These are phyloP conservation scores for Iris macrosiphon DNA, from an alignment of 106 monocot genomes.

Conservation along the genomic window DNA sequence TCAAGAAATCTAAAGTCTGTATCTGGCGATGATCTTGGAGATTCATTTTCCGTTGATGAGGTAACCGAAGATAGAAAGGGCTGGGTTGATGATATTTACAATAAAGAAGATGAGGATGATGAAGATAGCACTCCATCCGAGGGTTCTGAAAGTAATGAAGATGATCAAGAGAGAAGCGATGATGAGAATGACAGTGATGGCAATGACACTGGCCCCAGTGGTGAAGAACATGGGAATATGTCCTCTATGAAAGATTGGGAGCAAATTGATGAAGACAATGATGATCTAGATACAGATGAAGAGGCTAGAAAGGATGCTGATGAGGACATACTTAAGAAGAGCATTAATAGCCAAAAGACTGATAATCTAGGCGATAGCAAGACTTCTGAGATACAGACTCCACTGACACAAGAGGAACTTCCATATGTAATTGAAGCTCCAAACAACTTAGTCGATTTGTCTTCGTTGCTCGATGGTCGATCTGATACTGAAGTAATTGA, in stretches of 20 bases:
- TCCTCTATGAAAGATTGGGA: slow-evolving; percentile 63
- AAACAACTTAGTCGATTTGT: slow-evolving; percentile 47
- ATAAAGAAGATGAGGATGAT: slow-evolving; percentile 23
- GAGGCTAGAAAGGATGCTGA: slow-evolving; percentile 12
- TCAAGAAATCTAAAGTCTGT: slow-evolving; percentile 36
- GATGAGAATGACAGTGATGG: slow-evolving; percentile 11
- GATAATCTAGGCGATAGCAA: slow-evolving; percentile 10
- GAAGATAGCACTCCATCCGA: slow-evolving; percentile 20
- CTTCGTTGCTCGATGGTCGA: slow-evolving; percentile 59
- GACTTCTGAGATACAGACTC: slow-evolving; percentile 10
- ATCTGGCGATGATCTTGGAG: slow-evolving; percentile 96
- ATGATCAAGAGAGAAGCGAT: slow-evolving; percentile 24
- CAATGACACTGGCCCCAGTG: slow-evolving; percentile 5
- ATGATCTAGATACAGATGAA: slow-evolving; percentile 32
- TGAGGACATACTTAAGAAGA: slow-evolving; percentile 21
- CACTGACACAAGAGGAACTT: slow-evolving; percentile 31
- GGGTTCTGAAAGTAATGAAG: slow-evolving; percentile 34
- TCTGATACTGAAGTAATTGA: slow-evolving; percentile 65
- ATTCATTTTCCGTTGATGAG: slow-evolving; percentile 51
- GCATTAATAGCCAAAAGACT: not conserved
- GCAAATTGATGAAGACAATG: slow-evolving; percentile 81
- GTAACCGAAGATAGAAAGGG: slow-evolving; percentile 26
- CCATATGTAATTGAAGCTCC: slow-evolving; percentile 95
- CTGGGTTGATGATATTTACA: slow-evolving; percentile 69
- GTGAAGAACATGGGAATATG: slow-evolving; percentile 20